These are phyloP conservation scores for Vigna radiata DNA, from an alignment of 306 rosid genomes.

Conservation along the genomic window DNA sequence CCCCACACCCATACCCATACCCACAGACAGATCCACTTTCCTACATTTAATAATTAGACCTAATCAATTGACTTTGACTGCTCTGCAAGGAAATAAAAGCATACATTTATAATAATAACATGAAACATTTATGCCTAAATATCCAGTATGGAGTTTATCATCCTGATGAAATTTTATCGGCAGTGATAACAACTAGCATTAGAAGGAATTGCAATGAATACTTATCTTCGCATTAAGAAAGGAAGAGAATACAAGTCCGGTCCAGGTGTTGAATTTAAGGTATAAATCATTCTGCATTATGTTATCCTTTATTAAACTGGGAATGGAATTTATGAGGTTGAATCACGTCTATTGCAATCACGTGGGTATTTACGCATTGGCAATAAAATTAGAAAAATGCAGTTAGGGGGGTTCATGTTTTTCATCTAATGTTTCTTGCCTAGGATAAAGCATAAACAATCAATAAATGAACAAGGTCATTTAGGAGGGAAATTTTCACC, in stretches of 20 bases:
- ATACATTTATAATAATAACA: background rate
- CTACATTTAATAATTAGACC: background rate
- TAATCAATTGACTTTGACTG: background rate
- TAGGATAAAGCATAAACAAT: background rate
- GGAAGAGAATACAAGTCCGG: background rate
- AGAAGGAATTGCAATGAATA: conserved; percentile 13
- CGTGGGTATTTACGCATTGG: conserved; percentile 9
- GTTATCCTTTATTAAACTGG: background rate
- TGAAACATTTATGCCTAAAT: background rate
- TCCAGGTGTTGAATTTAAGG: background rate
- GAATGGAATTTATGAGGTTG: background rate
- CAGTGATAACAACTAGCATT: background rate
- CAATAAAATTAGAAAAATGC: background rate
- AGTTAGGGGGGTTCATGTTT: background rate
- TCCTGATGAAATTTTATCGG: conserved; percentile 16
- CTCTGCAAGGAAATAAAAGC: background rate
- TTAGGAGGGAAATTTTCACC: background rate
- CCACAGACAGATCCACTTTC: background rate
- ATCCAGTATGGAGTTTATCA: background rate
- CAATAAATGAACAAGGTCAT: background rate
- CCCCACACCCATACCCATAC: too few species aligned
- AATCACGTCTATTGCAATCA: conserved; percentile 15
- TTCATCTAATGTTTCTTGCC: background rate
- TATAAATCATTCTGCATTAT: background rate
- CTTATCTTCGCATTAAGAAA: too few species aligned